phyloP scores from a whole-genome alignment of 2,329 filamentous ascomycete genomes.

The Stemphylium beticola region DNA sequence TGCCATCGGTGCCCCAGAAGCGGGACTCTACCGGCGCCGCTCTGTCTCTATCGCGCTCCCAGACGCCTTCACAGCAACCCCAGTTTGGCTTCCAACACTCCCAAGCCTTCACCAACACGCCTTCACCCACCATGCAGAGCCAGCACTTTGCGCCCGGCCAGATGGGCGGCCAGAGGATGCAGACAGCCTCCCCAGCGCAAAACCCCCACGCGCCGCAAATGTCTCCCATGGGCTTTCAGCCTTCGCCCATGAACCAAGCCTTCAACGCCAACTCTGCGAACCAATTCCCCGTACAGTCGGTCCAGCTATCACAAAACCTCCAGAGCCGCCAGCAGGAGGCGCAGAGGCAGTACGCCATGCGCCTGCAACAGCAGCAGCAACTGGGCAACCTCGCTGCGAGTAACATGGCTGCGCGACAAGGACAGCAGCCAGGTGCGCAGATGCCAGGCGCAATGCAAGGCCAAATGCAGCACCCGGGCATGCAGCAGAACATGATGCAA shows the following conservation, averaged over 20 bases:
- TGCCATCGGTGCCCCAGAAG: constrained; percentile 92
- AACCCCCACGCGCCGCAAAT: constrained; percentile 62
- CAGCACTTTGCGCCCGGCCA: constrained; percentile 69
- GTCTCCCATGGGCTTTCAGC: constrained; percentile 48
- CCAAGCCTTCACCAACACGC: constrained; percentile 81
- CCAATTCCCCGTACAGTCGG: constrained; percentile 54
- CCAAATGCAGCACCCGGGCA: constrained; percentile 33
- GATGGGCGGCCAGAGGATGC: constrained; percentile 68
- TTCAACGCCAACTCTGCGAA: constrained; percentile 51
- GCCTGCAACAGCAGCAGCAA: constrained; percentile 73
- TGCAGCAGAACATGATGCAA: constrained; percentile 42
- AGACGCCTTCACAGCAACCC: constrained; percentile 82
- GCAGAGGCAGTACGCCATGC: constrained; percentile 84
- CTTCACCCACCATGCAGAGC: constrained; percentile 89
- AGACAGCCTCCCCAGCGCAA: constrained; percentile 91
- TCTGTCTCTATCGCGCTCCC: constrained; percentile 89
- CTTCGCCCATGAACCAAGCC: constrained; percentile 44
- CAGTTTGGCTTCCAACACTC: constrained; percentile 69
- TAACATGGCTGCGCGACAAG: constrained; percentile 48
- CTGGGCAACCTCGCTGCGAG: constrained; percentile 52
- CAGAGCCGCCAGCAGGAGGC: constrained; percentile 63
- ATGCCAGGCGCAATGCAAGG: constrained; percentile 43
- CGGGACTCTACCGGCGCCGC: constrained; percentile 85
- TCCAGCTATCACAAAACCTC: constrained; percentile 59
- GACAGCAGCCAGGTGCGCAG: constrained; percentile 46